A percentile compares a stretch with the other conserved stretches of the same genome.
These are phyloP conservation scores for Anthoceros angustus DNA, from an alignment of 225 moss, liverwort and hornwort species.

Conservation along the genomic window DNA sequence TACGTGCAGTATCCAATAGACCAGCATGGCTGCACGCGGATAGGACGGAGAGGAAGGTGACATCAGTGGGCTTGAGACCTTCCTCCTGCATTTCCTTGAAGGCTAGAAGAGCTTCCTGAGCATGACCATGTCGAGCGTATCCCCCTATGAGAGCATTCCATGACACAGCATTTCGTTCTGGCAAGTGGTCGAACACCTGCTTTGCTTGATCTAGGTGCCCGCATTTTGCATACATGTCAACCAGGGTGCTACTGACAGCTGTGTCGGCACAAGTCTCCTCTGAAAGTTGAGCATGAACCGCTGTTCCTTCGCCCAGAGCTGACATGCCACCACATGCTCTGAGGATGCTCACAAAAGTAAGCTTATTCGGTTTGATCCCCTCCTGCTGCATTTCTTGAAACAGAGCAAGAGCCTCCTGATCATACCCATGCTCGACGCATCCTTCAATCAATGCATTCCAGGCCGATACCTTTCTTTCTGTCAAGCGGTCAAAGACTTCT, in stretches of 20 bases:
- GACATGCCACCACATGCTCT: not conserved
- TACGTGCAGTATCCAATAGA: not conserved
- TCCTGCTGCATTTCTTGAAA: not conserved
- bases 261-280: not conserved
- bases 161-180: not conserved
- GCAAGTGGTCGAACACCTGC: not conserved
- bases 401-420: not conserved
- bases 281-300: not conserved
- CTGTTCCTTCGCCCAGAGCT: not conserved
- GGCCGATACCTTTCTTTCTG: not conserved
- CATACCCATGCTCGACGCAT: not conserved
- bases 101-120: not conserved
- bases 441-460: not conserved
- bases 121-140: not conserved
- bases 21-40: conserved; percentile 2
- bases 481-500: not conserved
- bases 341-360: conserved; percentile 6
- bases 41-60: not conserved
- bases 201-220: conserved; percentile 2
- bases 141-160: not conserved
- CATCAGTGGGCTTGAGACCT: not conserved
- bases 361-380: not conserved
- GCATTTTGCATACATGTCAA: conserved; percentile 6
- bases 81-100: conserved; percentile 1
- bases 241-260: conserved; percentile 5